Base-by-base conservation (phyloP, 2,329 filamentous ascomycete genomes). In the Cadophora malorum region DNA sequence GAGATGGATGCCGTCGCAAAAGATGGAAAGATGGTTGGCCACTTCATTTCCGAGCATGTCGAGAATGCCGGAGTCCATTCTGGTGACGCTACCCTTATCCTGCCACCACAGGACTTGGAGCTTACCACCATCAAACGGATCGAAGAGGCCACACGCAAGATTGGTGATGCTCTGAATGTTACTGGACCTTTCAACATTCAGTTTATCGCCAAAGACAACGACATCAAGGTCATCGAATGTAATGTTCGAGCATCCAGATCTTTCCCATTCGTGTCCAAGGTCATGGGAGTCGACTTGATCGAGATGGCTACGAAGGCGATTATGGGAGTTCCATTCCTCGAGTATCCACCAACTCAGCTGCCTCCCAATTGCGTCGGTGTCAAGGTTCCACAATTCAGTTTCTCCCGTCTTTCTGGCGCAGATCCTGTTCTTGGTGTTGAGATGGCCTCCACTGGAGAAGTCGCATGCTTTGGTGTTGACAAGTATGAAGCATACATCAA, bases 191-290 rank as follows among this genome's bases (percentile, higher is more conserved):
- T 91, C 87, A 99, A 99, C 82, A 99, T 99, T 71, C 96, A 99
- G 79, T 98, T 99, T 83, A 99, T 99, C 76, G 96, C 96, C 76
- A 98, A 98, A 84, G 94, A 98, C 80, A 98, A 98, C 79, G 95
- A 98, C 74, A 98, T 99, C 85, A 98, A 98, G 85, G 96, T 99
- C 73, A 99, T 99, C 72, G 96, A 99, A 83, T 98, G 96, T 82
- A 99, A 99, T 77, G 96, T 98, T 69, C 91, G 96, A 71, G 96
- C 96, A 19, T 97, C 96, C 56, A 88, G 96, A 72, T 98, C 95
- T 0, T 97, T 97, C 86, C 96, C 96, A 70, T 99, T 99, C 78
- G 94, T 98, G 19, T 97, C 94, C 72, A 99, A 99, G 85, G 93
- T 97, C 73, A 98, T 97, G 93, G 94, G 94, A 63, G 92, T 97